These are phyloP conservation scores for Rhodotorula sp. DNA, from an alignment of 1,284 basidiomycete species.

Conservation along the genomic window DNA sequence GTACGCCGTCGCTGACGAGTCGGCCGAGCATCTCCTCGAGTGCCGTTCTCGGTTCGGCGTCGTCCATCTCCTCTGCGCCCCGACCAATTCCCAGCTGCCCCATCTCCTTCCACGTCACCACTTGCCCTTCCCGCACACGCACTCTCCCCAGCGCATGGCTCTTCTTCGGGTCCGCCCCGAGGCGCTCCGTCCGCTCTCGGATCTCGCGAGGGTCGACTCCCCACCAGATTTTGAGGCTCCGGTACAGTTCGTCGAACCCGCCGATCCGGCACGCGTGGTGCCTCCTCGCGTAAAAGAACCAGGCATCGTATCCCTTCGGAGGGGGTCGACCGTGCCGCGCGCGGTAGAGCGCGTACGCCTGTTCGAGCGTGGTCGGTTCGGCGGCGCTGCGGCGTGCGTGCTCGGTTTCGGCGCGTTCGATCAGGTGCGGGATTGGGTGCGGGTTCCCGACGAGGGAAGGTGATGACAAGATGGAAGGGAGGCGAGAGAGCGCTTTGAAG, in stretches of 20 bases:
- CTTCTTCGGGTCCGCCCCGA: neutral
- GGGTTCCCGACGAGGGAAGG: neutral
- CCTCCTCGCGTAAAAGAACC: conserved; percentile 12
- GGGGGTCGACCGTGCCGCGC: conserved; percentile 4
- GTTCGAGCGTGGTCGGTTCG: conserved; percentile 15
- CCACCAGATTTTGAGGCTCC: conserved; percentile 17
- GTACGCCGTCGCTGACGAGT: conserved; percentile 2
- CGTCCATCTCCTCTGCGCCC: neutral
- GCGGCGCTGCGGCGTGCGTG: neutral
- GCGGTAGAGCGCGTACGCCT: conserved; percentile 8
- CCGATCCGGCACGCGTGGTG: conserved; percentile 12
- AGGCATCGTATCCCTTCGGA: conserved; percentile 24
- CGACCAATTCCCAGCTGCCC: neutral
- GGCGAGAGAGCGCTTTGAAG: neutral
- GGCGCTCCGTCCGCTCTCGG: conserved; percentile 8
- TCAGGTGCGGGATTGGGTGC: conserved; percentile 26
- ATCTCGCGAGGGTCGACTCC: conserved; percentile 18
- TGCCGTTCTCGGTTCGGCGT: neutral
- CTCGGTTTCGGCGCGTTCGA: neutral
- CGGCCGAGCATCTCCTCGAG: conserved; percentile 13
- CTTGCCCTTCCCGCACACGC: conserved; percentile 4
- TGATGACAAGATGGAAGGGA: neutral
- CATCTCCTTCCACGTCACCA: conserved; percentile 10
- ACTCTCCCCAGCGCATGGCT: conserved; percentile 9
- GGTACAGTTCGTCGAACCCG: conserved; percentile 23